These are phyloP conservation scores for Podaxis sp. DNA, from an alignment of 768 basidiomycete species.

Conservation along the genomic window DNA sequence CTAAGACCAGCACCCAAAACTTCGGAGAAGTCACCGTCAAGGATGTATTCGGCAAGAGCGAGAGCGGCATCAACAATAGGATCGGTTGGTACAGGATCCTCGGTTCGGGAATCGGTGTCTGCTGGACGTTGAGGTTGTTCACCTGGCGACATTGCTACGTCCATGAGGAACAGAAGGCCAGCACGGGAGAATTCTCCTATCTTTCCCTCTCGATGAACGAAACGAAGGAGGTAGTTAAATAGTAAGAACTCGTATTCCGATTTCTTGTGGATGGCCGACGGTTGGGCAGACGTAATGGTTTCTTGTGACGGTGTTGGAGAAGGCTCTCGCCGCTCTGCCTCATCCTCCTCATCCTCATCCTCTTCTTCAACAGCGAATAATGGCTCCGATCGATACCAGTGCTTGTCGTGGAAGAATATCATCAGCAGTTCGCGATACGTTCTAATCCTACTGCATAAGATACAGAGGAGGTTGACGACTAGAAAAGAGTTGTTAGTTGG, in stretches of 20 bases:
- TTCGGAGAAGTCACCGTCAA: constrained; percentile 98
- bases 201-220: constrained; percentile 90
- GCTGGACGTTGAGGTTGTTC: constrained; percentile 35
- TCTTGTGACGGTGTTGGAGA: constrained; percentile 66
- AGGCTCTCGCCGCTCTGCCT: constrained; percentile 41
- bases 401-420: constrained; percentile 97
- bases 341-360: constrained; percentile 63
- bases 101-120: constrained; percentile 28
- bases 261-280: constrained; percentile 51
- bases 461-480: constrained; percentile 93
- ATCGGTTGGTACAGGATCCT: constrained; percentile 42
- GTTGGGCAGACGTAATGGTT: constrained; percentile 52
- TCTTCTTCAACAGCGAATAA: constrained; percentile 76
- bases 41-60: constrained; percentile 88
- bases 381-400: constrained; percentile 79
- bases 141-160: constrained; percentile 88
- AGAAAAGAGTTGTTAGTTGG: constrained; percentile 14
- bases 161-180: constrained; percentile 91
- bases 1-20: constrained; percentile 92
- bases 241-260: constrained; percentile 94
- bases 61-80: constrained; percentile 84
- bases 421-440: constrained; percentile 87
- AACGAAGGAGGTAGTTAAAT: constrained; percentile 94
- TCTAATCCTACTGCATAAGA: constrained; percentile 88
- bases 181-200: constrained; percentile 93